These are phyloP conservation scores for Cyanodermella asteris DNA, from an alignment of 2,329 filamentous ascomycete species.

Conservation along the genomic window DNA sequence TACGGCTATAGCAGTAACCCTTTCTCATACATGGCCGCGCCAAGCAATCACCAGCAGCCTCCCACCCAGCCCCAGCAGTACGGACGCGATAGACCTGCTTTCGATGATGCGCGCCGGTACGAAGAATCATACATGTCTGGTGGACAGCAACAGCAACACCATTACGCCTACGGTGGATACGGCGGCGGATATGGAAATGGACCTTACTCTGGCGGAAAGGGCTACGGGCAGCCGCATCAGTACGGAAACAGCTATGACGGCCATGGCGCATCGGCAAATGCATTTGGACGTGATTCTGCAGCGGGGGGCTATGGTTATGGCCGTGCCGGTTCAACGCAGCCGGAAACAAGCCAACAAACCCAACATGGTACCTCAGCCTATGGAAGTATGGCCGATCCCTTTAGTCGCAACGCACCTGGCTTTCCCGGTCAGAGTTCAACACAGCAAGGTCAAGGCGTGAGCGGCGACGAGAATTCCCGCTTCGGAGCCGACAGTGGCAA, in stretches of 20 bases:
- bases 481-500: slow-evolving; percentile 34
- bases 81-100: slow-evolving; percentile 26
- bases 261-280: slow-evolving; percentile 31
- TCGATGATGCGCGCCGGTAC: slow-evolving; percentile 26
- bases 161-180: slow-evolving; percentile 32
- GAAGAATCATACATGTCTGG: slow-evolving; percentile 20
- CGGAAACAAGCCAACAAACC: slow-evolving; percentile 29
- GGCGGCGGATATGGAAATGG: slow-evolving; percentile 21
- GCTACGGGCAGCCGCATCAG: slow-evolving; percentile 39
- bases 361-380: slow-evolving; percentile 22
- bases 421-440: slow-evolving; percentile 32
- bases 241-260: no score
- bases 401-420: slow-evolving; percentile 34
- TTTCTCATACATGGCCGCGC: slow-evolving; percentile 35
- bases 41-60: slow-evolving; percentile 19
- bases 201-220: slow-evolving; percentile 23
- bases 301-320: slow-evolving; percentile 35
- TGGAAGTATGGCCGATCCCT: slow-evolving; percentile 34
- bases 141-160: slow-evolving; percentile 22
- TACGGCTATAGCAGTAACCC: slow-evolving; percentile 41
- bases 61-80: no score
- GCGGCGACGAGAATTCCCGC: slow-evolving; percentile 27
- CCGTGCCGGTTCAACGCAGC: slow-evolving; percentile 33
- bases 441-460: slow-evolving; percentile 23
- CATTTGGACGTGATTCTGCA: slow-evolving; percentile 25